Base-by-base conservation (phyloP, 768 basidiomycete genomes). In the Candolleomyces efflorescens region DNA sequence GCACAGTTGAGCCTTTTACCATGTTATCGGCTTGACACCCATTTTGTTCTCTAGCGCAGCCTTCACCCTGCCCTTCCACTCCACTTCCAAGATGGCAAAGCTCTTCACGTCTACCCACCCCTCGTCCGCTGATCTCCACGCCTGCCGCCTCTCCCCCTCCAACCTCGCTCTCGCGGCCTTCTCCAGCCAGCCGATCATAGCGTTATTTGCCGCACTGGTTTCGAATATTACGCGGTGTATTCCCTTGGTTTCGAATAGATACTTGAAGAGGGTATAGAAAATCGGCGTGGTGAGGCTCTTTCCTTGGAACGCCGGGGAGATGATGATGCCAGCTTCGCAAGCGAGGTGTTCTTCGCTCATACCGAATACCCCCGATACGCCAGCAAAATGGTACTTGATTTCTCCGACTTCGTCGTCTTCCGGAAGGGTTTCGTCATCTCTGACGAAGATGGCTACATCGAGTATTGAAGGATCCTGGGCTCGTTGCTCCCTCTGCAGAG, bases 151-250 rank as follows among this genome's bases (percentile, higher is more conserved):
- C 45, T 62, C 61, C 3, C 68, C 73, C 59, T 80, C 78, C 62
- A 75, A 59, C 43, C 67, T 69, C 23, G 73, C 71, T 7, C 71
- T 74, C 5, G 72, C 72, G 11, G 74, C 69, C 15, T 70, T 71
- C 56, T 78, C 77, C 48, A 81, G 60, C 79, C 79, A 82, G 11
- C 65, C 65, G 17, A 73, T 69, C 79, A 82, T 81, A 0, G 68
- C 67, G 24, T 64, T 45, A 60, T 82, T 79, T 38, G 76, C 68
- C 23, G 64, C 65, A 12, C 64, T 67, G 3, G 78, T 79, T 50
- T 76, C 72, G 55, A 80, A 77, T 3, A 69, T 67, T 15, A 71
- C 70, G 18, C 78, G 67, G 58, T 78, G 77, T 11, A 79, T 60
- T n/a, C 69, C 69, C 23, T 67, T 64, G 39, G 73, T 69, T 55